Evolutionary conservation across 805 yeast genomes (phyloP), one percentile per base, ranked within the genome.

Genomic region (Phaffomyces opuntiae): DNA sequence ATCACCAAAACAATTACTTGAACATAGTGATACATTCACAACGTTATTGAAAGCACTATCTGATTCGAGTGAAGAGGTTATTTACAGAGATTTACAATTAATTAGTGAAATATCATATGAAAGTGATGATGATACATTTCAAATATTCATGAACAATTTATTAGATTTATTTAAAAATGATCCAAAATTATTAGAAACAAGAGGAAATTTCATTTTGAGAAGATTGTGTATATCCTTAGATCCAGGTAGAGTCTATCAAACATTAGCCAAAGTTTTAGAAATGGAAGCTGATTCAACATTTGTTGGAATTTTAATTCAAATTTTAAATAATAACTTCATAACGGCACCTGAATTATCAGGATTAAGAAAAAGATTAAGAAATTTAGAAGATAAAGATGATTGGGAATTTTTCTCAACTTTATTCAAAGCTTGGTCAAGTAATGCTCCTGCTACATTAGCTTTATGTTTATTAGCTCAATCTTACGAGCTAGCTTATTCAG

Each of bases 391-490:
- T 34, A 52, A 69, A 24, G 80, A 77, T 34, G 93, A 87, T 46
- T 78, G 82, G 70, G 63, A 72, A 21, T 70, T 90, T 36, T 93
- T 93, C 61, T 74, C 84, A 26, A 69, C 82, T 0, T 68, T 93
- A 45, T 93, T 91, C 66, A 81, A 79, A 57, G 81, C 95, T 47
- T 93, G 99, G 99, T 81, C 95, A 53, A 83, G 83, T 49, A 91
- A 88, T 60, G 81, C 96, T 0, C 89, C 95, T 1, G 90, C 97
- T 5, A 86, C 90, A 0, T 68, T 93, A 37, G 81, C 96, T 2
- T 71, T 93, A 19, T 89, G 97, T 55, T 69, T 93, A 35, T 68
- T 91, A 13, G 85, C 97, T 0, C 90, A 90, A 45, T 86, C 87
- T 45, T 91, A 93, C 61, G 93, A 88, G 58, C 72, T 90, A 49